Evolutionary conservation across 169 alveolate genomes (phyloP), one percentile per base, ranked within the genome.

Genomic region (Cystoisospora suis): DNA sequence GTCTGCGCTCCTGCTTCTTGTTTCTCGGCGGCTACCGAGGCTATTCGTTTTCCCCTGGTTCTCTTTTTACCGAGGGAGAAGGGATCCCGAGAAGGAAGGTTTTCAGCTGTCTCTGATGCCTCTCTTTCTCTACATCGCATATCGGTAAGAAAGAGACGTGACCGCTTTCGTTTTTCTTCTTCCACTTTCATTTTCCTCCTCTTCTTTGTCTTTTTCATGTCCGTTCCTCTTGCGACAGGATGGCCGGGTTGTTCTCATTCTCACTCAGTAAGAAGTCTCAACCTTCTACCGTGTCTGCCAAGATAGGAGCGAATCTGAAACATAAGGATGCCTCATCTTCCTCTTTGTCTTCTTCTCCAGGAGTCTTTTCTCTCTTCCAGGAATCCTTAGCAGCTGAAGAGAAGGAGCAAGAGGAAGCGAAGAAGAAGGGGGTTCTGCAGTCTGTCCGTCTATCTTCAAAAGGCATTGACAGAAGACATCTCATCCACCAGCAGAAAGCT

Each of bases 351-450:
- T 29, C 77, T n/a, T 4, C 83, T 2, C 20, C 83, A 6, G 65
- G 29, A 53, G 83, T 40, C 0, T 34, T 56, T 0, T 46, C 83
- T n/a, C 49, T 72, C 3, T 72, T 72, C 32, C 83, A 38, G 53
- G 83, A 46, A 4, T 72, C 83, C 15, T 56, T 72, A 29, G 83
- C 15, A 3, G 83, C 83, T 5, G 83, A 72, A 38, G 83, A 32
- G 32, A 53, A 1, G 56, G 56, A 1, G 36, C 47, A 27, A 34
- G 7, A 72, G 32, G 38, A 12, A 9, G 83, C 83, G 38, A 38
- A 40, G 83, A 34, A 40, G 56, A 34, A 17, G 83, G 83, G 83
- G 42, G 83, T 72, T 6, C 3, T 72, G 53, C 83, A 72, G 83
- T 72, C 83, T 34, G 83, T 72, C 58, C 83, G 56, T 5, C n/a